Base-by-base conservation (phyloP, 768 basidiomycete genomes). In the Leccinum uliginosum region DNA sequence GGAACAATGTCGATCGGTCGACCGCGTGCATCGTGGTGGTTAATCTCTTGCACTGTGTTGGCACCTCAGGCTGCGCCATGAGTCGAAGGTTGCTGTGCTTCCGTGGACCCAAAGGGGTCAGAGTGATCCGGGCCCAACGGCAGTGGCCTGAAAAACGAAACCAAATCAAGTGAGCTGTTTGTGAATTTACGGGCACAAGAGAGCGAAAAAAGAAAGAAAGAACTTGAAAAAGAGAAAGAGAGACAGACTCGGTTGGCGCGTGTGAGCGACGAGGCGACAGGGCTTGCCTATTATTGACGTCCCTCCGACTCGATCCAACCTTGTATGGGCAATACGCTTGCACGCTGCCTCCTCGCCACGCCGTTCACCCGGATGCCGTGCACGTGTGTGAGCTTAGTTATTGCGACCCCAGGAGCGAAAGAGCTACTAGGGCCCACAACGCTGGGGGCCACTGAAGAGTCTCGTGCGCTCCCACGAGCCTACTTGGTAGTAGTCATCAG, bases 241-340 rank as follows among this genome's bases (percentile, higher is more conserved):
- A 11, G 38, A 19, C 8, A 40, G n/a, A 19, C 38, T 40, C 38
- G 38, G 38, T 17, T 23, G 32, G 32, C 34, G 65, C 67, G 66
- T 67, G 66, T 67, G 62, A 67, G 62, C 59, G 65, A 69, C 56
- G 67, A 64, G 65, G 67, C 59, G 56, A 50, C 50, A 24, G 47
- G 21, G 23, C 48, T 43, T n/a, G 15, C 40, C 35, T 17, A n/a
- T 43, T 43, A 27, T 26, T 30, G 35, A 52, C 57, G 51, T 47
- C 49, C 40, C 35, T 50, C 54, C 52, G 45, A 56, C 53, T 26
- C 34, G 48, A 59, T 56, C 51, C 50, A 53, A 49, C 58, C 59
- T 49, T 47, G 54, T 51, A 53, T 24, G 50, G 56, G 47, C 55
- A 56, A 52, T 17, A 40, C 50, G 50, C 15, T 51, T 55, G 29